A percentile compares a stretch with the other conserved stretches of the same genome.
Evolutionary conservation across 768 basidiomycete genomes (phyloP).

Genomic region (Dacryopinax spathularia): DNA sequence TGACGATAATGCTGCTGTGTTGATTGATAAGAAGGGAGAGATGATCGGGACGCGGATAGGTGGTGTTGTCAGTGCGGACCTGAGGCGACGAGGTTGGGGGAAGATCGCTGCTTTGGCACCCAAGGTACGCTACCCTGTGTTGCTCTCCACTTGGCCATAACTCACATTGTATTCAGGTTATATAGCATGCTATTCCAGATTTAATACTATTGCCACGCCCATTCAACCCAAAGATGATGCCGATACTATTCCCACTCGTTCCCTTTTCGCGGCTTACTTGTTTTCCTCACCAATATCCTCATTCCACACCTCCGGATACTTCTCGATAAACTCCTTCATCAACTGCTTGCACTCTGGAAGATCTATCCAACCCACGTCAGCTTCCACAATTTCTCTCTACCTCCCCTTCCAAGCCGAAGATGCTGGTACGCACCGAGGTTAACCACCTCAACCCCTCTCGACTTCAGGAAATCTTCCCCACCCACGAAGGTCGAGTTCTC

Average conservation of each 20-base stretch:
- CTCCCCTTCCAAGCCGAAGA: too few species aligned
- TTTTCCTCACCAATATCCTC: constrained; percentile 45
- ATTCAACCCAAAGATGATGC: too few species aligned
- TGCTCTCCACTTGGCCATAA: not conserved
- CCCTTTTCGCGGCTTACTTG: not conserved
- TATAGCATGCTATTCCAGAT: not conserved
- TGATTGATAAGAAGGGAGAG: constrained; percentile 89
- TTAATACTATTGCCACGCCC: not conserved
- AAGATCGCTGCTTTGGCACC: constrained; percentile 88
- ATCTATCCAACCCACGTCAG: constrained; percentile 20
- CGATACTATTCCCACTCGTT: too few species aligned
- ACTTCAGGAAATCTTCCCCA: constrained; percentile 39
- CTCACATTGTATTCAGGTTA: not conserved
- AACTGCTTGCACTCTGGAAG: constrained; percentile 38
- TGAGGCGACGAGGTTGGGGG: constrained; percentile 85
- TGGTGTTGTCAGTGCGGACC: constrained; percentile 81
- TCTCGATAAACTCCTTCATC: constrained; percentile 42
- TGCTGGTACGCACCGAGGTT: constrained; percentile 22
- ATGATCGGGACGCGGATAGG: constrained; percentile 92
- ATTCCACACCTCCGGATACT: constrained; percentile 41
- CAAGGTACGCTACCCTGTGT: constrained; percentile 40
- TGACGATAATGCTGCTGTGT: constrained; percentile 91
- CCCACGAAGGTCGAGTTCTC: constrained; percentile 42
- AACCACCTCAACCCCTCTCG: constrained; percentile 40
- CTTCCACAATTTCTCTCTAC: not conserved